Conservation (phyloP, 805 yeast genomes). For the Kuraishia molischiana region DNA sequence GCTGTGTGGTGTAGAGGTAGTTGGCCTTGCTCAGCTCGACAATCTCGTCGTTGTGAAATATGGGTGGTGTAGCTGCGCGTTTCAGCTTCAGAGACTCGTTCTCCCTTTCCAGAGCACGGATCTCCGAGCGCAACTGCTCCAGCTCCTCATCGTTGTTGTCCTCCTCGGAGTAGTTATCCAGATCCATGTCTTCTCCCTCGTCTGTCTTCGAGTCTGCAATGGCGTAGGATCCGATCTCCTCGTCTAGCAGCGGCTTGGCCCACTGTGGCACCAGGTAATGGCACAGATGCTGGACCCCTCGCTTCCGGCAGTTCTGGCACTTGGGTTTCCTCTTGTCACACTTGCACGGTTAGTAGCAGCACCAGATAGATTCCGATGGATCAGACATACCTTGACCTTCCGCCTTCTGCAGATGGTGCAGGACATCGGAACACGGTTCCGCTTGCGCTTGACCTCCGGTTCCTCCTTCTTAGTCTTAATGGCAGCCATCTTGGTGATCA, state of each 20-base stretch:
- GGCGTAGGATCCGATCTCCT: slow-evolving; percentile 10
- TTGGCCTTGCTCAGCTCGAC: slow-evolving; percentile 23
- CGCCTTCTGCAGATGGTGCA: slow-evolving; percentile 28
- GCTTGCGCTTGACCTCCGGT: slow-evolving; percentile 12
- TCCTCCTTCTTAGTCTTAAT: neutral
- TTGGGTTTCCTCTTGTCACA: slow-evolving; percentile 40
- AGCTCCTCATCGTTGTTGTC: slow-evolving; percentile 14
- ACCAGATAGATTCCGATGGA: neutral
- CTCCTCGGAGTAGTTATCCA: slow-evolving; percentile 4
- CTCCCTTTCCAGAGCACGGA: slow-evolving; percentile 17
- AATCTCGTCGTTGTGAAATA: slow-evolving; percentile 11
- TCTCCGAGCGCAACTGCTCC: slow-evolving; percentile 10
- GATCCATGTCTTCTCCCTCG: slow-evolving; percentile 1
- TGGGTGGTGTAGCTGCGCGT: neutral
- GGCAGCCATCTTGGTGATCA: neutral
- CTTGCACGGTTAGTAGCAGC: slow-evolving; percentile 1
- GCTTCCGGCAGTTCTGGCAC: slow-evolving; percentile 45
- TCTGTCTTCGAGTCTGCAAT: slow-evolving; percentile 9
- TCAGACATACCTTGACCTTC: slow-evolving; percentile 20
- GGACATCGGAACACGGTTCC: slow-evolving; percentile 28
- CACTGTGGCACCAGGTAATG: slow-evolving; percentile 51
- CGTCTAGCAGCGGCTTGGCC: slow-evolving; percentile 36
- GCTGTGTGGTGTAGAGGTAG: slow-evolving; percentile 24
- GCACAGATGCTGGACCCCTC: slow-evolving; percentile 49
- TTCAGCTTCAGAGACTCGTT: slow-evolving; percentile 8